phyloP scores from a whole-genome alignment of 2,329 filamentous ascomycete genomes.

The Aspergillus puulaauensis region DNA sequence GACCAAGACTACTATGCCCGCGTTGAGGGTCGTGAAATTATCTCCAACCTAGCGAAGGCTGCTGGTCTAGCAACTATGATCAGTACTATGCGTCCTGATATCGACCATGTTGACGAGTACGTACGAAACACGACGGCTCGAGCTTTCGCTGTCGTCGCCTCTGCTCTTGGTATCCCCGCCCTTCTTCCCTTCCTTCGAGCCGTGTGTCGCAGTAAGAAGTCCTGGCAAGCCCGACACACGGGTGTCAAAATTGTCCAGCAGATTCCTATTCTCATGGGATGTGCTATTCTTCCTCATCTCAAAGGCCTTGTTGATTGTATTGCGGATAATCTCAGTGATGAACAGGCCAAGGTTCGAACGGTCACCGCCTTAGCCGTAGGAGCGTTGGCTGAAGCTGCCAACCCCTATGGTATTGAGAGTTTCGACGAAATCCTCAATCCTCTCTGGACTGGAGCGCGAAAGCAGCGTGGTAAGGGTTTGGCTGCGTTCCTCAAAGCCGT shows the following conservation, averaged over 20 bases:
- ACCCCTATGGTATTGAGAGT: conserved; percentile 97
- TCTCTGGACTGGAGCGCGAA: conserved; percentile 92
- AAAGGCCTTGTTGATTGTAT: conserved; percentile 97
- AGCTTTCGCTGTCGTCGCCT: conserved; percentile 96
- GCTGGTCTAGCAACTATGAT: conserved; percentile 98
- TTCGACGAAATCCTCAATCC: conserved; percentile 98
- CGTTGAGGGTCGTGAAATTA: conserved; percentile 97
- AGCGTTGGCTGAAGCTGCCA: conserved; percentile 90
- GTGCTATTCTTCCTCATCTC: conserved; percentile 89
- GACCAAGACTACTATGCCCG: conserved; percentile 99
- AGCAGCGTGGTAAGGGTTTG: conserved; percentile 93
- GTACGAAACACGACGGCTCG: conserved; percentile 96
- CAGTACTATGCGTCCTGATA: conserved; percentile 97
- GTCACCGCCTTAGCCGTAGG: conserved; percentile 94
- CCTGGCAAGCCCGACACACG: conserved; percentile 96
- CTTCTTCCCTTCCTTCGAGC: conserved; percentile 92
- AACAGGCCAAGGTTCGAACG: conserved; percentile 96
- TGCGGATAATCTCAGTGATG: conserved; percentile 90
- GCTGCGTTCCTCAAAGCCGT: conserved; percentile 97
- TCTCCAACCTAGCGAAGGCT: conserved; percentile 95
- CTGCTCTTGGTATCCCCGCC: conserved; percentile 91
- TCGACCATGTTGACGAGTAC: conserved; percentile 97
- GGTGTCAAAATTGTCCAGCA: conserved; percentile 99
- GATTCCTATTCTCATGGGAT: conserved; percentile 98
- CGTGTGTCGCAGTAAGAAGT: conserved; percentile 97